phyloP scores from a whole-genome alignment of 2,329 filamentous ascomycete species.

The Teratosphaeria destructans region DNA sequence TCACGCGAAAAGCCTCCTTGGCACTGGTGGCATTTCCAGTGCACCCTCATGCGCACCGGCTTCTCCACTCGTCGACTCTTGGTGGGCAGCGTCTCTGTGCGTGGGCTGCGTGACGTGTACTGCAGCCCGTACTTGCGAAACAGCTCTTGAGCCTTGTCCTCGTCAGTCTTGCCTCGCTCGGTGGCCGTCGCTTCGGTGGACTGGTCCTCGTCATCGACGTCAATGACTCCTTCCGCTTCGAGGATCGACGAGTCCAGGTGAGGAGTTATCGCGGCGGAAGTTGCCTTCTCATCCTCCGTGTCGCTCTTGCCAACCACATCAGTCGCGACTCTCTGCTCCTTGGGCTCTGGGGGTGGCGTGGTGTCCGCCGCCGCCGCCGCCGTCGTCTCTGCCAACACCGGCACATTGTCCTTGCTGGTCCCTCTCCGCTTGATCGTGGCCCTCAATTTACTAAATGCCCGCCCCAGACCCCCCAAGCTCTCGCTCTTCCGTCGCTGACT shows the following conservation, averaged over 20 bases:
- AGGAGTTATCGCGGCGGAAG: background rate
- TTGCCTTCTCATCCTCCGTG: background rate
- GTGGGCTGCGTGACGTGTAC: constrained; percentile 12
- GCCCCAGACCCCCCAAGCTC: constrained; percentile 14
- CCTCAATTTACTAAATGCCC: constrained; percentile 15
- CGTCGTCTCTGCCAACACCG: background rate
- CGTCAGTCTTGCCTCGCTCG: constrained; percentile 8
- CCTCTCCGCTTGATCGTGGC: constrained; percentile 12
- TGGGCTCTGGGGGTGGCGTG: background rate
- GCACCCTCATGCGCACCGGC: constrained; percentile 66
- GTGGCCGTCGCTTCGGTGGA: constrained; percentile 11
- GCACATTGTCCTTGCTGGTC: constrained; percentile 4
- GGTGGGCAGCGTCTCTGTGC: constrained; percentile 7
- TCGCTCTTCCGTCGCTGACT: background rate
- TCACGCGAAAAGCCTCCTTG: constrained; percentile 60
- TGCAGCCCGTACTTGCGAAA: constrained; percentile 35
- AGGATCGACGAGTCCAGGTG: background rate
- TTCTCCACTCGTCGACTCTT: constrained; percentile 36
- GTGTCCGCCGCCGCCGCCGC: background rate
- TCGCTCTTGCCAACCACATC: background rate
- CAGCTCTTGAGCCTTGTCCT: constrained; percentile 25
- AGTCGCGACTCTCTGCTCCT: background rate
- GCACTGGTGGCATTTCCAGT: constrained; percentile 73
- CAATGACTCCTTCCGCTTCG: constrained; percentile 8
- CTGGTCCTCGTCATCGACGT: constrained; percentile 13